Evolutionary conservation across 2,329 filamentous ascomycete species (phyloP).

Genomic region (Eutypella sp.): DNA sequence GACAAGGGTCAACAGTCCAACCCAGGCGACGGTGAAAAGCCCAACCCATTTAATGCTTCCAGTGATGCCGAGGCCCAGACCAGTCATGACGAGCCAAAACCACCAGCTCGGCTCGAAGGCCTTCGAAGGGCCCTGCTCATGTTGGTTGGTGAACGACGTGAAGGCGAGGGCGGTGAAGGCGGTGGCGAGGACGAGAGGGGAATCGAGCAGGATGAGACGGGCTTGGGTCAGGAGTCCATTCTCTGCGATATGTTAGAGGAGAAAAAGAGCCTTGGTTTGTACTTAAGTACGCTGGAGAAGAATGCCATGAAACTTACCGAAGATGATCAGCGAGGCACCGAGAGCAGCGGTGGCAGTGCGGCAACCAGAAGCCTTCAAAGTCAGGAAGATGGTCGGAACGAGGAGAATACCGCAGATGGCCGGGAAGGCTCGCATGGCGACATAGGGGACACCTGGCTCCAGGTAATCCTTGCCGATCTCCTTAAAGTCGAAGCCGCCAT

Average conservation of each 20-base stretch:
- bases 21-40: conserved; percentile 97
- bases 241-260: conserved; percentile 51
- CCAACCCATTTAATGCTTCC: conserved; percentile 98
- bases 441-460: conserved; percentile 91
- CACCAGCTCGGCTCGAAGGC: conserved; percentile 92
- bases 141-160: conserved; percentile 91
- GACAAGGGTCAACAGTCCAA: conserved; percentile 81
- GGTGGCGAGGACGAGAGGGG: conserved; percentile 87
- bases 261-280: no score
- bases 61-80: conserved; percentile 82
- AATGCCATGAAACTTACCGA: conserved; percentile 57
- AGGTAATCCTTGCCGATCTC: conserved; percentile 99
- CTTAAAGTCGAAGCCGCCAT: conserved; percentile 97
- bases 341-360: conserved; percentile 78
- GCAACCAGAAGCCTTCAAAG: conserved; percentile 85
- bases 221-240: conserved; percentile 95
- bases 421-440: conserved; percentile 92
- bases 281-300: conserved; percentile 2
- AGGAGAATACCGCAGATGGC: conserved; percentile 84
- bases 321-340: conserved; percentile 82
- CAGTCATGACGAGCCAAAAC: conserved; percentile 92
- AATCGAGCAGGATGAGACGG: conserved; percentile 91
- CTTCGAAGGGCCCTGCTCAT: conserved; percentile 83
- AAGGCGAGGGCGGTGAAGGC: conserved; percentile 87
- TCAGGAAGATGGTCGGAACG: conserved; percentile 90